Conservation (phyloP, 768 basidiomycete genomes). For the Lactarius evosmus region DNA sequence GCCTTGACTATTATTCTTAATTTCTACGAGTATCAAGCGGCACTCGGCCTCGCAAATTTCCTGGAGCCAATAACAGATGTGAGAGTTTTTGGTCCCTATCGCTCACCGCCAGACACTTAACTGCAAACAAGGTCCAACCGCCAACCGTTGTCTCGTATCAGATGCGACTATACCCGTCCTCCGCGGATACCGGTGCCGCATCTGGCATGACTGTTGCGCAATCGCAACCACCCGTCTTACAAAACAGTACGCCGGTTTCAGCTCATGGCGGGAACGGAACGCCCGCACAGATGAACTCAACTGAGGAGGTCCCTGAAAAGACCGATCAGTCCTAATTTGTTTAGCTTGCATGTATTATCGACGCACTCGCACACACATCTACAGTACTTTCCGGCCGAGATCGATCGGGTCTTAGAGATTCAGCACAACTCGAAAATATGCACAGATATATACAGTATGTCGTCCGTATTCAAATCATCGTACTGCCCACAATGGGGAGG, state of each 20-base stretch:
- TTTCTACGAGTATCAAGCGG: slow-evolving; percentile 26
- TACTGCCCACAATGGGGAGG: not conserved
- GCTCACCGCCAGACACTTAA: not conserved
- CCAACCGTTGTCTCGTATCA: slow-evolving; percentile 24
- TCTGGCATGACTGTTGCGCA: slow-evolving; percentile 5
- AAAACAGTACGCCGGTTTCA: slow-evolving; percentile 24
- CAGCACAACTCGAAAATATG: not conserved
- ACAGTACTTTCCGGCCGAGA: not conserved
- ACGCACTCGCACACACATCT: not conserved
- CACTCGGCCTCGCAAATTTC: slow-evolving; percentile 23
- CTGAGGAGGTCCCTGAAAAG: slow-evolving; percentile 20
- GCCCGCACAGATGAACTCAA: slow-evolving; percentile 15
- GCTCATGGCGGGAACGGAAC: slow-evolving; percentile 20
- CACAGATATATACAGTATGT: not conserved
- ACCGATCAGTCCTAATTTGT: slow-evolving; percentile 6
- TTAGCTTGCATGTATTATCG: slow-evolving; percentile 11
- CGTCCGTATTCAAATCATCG: not conserved
- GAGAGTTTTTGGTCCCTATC: not conserved
- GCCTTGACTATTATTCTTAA: slow-evolving; percentile 25
- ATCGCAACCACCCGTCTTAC: slow-evolving; percentile 12
- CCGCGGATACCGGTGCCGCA: slow-evolving; percentile 11
- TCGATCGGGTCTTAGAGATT: not conserved
- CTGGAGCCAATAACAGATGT: slow-evolving; percentile 25
- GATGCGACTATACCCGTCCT: slow-evolving; percentile 22
- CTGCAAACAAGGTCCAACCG: slow-evolving; percentile 20